Conservation (phyloP, 805 yeast species). For the Sugiyamaella qingdaonensis region DNA sequence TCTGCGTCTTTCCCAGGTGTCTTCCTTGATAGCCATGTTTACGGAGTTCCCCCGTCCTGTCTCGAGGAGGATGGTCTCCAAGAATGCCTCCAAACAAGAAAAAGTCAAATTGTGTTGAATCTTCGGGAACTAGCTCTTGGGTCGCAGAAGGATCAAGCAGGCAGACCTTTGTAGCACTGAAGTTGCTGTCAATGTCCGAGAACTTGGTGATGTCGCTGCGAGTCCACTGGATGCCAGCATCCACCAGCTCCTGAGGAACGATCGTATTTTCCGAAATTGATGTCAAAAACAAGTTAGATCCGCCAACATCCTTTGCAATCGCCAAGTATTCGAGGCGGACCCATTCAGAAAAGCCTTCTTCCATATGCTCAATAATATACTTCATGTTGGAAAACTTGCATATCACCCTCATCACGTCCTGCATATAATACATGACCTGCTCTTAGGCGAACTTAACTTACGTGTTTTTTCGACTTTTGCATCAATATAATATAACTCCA, state of each 20-base stretch:
- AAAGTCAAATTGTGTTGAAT: constrained; percentile 64
- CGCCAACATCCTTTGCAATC: constrained; percentile 79
- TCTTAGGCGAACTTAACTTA: too few relatives aligned
- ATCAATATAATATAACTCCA: too few relatives aligned
- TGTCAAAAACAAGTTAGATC: constrained; percentile 65
- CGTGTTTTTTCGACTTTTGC: too few relatives aligned
- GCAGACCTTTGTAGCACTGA: constrained; percentile 55
- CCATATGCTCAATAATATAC: constrained; percentile 96
- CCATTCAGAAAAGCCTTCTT: constrained; percentile 95
- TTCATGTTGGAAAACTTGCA: constrained; percentile 47
- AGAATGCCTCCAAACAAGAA: constrained; percentile 95
- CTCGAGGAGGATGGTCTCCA: constrained; percentile 84
- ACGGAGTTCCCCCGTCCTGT: constrained; percentile 86
- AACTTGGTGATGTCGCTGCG: constrained; percentile 53
- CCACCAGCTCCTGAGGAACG: constrained; percentile 57
- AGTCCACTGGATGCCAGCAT: constrained; percentile 77
- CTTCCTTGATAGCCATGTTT: constrained; percentile 84
- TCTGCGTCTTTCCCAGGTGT: constrained; percentile 81
- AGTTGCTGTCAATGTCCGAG: constrained; percentile 33
- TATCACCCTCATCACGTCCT: too few relatives aligned
- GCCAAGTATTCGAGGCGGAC: constrained; percentile 81
- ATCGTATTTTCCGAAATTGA: constrained; percentile 69
- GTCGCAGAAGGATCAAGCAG: constrained; percentile 85
- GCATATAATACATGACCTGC: too few relatives aligned
- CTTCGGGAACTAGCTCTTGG: constrained; percentile 68